Conservation (phyloP, 169 alveolate species). For the Theileria orientalis region DNA sequence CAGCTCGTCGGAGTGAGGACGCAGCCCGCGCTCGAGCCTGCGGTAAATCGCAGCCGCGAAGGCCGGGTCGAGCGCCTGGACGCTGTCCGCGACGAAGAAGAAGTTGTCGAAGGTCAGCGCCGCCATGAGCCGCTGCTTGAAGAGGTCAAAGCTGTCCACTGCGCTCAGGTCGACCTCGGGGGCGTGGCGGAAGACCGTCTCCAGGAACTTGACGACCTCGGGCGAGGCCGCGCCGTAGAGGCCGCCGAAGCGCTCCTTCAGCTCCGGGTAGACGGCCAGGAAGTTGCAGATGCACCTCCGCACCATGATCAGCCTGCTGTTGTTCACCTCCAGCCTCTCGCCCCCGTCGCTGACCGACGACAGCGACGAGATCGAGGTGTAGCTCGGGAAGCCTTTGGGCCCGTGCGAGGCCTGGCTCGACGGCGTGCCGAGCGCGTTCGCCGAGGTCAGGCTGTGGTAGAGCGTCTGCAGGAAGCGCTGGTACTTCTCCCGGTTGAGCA, state of each 20-base stretch:
- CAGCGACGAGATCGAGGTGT: not conserved
- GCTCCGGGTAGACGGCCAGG: constrained; percentile 39
- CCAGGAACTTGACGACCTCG: constrained; percentile 28
- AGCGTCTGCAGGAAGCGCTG: not conserved
- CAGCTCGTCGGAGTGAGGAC: constrained; percentile 9
- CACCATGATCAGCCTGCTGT: constrained; percentile 16
- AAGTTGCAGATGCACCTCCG: constrained; percentile 34
- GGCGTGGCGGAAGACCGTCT: constrained; percentile 16
- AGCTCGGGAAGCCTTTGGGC: not conserved
- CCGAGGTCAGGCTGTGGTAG: not conserved
- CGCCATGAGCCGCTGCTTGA: constrained; percentile 19
- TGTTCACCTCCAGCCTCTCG: too few species aligned
- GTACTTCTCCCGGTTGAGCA: not conserved
- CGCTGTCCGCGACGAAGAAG: constrained; percentile 12
- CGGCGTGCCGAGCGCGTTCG: not conserved
- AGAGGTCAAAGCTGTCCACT: constrained; percentile 34
- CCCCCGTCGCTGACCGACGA: not conserved
- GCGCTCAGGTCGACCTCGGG: constrained; percentile 39
- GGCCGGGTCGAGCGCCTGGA: constrained; percentile 25
- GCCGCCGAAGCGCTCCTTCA: constrained; percentile 6
- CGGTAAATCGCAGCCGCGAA: constrained; percentile 20
- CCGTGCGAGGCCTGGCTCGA: not conserved
- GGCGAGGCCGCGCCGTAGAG: constrained; percentile 38
- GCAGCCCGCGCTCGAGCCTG: not conserved
- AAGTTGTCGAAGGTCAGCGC: constrained; percentile 41